These are phyloP conservation scores for Hibiscus tridactylites DNA, from an alignment of 345 rosid genomes.

Conservation along the genomic window DNA sequence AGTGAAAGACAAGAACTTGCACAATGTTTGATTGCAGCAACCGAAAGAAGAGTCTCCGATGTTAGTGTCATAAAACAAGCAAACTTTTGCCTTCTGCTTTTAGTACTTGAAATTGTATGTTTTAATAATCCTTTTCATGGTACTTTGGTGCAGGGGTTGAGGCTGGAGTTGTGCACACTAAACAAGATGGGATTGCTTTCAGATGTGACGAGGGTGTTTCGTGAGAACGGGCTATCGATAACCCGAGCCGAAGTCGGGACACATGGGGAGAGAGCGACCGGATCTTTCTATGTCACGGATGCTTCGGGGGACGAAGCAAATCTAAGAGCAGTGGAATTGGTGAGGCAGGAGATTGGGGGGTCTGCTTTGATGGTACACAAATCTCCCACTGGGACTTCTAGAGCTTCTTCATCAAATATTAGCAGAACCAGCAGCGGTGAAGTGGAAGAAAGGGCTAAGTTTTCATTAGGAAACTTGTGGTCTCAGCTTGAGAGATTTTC, in stretches of 20 bases:
- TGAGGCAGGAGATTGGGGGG: slow-evolving; percentile 54
- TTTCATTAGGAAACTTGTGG: slow-evolving; percentile 66
- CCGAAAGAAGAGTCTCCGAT: slow-evolving; percentile 56
- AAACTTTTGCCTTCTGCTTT: not conserved
- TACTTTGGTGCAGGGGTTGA: slow-evolving; percentile 39
- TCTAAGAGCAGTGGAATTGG: slow-evolving; percentile 30
- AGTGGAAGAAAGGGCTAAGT: slow-evolving; percentile 30
- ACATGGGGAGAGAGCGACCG: slow-evolving; percentile 47
- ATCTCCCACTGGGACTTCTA: slow-evolving; percentile 13
- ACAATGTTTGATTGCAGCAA: slow-evolving; percentile 68
- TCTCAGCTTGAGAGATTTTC: slow-evolving; percentile 63
- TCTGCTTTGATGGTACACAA: slow-evolving; percentile 38
- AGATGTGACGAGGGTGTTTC: slow-evolving; percentile 50
- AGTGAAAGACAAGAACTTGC: slow-evolving; percentile 42
- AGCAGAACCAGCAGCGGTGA: slow-evolving; percentile 16
- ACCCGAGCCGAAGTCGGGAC: slow-evolving; percentile 53
- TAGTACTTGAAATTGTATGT: not conserved
- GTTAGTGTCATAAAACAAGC: slow-evolving; percentile 17
- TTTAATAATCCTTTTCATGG: not conserved
- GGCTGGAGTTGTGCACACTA: slow-evolving; percentile 46
- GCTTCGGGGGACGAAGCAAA: slow-evolving; percentile 48
- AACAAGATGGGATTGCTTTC: slow-evolving; percentile 62
- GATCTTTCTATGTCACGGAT: slow-evolving; percentile 71
- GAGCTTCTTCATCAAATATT: slow-evolving; percentile 22
- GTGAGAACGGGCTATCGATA: slow-evolving; percentile 71